These are phyloP conservation scores for Talaromyces sp. DNA, from an alignment of 2,329 filamentous ascomycete species.

Conservation along the genomic window DNA sequence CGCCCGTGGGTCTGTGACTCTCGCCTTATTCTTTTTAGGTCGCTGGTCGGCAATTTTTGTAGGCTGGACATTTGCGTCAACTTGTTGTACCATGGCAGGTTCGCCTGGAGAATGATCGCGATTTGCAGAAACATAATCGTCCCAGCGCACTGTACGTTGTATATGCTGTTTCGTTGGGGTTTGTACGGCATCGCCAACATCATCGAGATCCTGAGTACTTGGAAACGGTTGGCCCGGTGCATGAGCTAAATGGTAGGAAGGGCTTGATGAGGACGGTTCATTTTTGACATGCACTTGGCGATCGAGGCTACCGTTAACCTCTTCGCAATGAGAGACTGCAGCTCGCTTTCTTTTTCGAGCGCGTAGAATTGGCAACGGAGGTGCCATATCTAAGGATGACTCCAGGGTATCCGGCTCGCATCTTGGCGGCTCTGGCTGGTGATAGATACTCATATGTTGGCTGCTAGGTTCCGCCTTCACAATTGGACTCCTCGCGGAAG, in stretches of 20 bases:
- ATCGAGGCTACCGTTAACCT: constrained; percentile 11
- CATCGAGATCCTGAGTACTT: constrained; percentile 65
- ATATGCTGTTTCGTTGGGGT: constrained; percentile 45
- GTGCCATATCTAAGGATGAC: constrained; percentile 5
- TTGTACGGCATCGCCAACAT: constrained; percentile 44
- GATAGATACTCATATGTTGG: not conserved
- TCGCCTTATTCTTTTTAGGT: constrained; percentile 36
- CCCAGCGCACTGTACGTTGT: constrained; percentile 8
- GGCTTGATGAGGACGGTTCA: constrained; percentile 40
- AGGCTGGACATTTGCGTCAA: constrained; percentile 31
- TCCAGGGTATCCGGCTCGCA: constrained; percentile 8
- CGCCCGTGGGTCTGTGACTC: constrained; percentile 32
- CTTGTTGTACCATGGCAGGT: constrained; percentile 27
- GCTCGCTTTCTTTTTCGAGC: constrained; percentile 28
- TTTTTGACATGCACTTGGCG: constrained; percentile 36
- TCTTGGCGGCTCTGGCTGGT: constrained; percentile 6
- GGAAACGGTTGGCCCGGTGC: constrained; percentile 36
- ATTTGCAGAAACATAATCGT: not conserved
- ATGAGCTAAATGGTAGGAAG: constrained; percentile 18
- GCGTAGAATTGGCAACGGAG: constrained; percentile 5
- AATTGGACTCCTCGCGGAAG: not conserved
- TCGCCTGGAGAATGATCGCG: constrained; percentile 1
- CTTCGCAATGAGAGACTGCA: not conserved
- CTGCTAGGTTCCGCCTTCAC: constrained; percentile 10
- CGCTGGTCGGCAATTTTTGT: constrained; percentile 3